These are phyloP conservation scores for Myriosclerotinia curreyana DNA, from an alignment of 2,329 filamentous ascomycete genomes.

Conservation along the genomic window DNA sequence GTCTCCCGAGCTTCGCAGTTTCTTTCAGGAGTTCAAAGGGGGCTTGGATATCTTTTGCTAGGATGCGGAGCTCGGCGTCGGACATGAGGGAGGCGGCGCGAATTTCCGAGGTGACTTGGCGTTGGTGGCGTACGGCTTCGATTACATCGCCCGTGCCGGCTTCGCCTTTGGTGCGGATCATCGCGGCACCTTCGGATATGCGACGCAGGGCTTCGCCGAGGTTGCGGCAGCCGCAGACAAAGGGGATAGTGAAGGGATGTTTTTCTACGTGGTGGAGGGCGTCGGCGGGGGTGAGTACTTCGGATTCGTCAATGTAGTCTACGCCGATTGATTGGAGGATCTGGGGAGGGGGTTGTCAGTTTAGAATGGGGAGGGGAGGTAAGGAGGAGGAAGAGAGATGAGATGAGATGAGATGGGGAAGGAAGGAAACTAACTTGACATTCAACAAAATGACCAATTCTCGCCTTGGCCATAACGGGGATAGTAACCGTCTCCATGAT, in stretches of 20 bases:
- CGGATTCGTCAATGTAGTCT: constrained; percentile 97
- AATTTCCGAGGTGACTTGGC: constrained; percentile 82
- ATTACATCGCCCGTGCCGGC: constrained; percentile 96
- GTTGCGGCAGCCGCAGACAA: constrained; percentile 95
- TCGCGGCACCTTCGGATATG: constrained; percentile 90
- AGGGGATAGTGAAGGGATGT: constrained; percentile 75
- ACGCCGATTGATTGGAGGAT: constrained; percentile 93
- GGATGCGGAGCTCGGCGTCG: constrained; percentile 71
- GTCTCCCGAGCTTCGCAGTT: constrained; percentile 79
- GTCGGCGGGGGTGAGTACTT: constrained; percentile 95
- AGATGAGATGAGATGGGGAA: no score
- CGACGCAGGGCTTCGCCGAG: constrained; percentile 88
- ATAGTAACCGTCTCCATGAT: constrained; percentile 95
- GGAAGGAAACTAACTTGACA: constrained; percentile 62
- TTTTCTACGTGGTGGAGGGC: constrained; percentile 90
- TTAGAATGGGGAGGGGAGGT: not conserved
- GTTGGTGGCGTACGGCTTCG: constrained; percentile 94
- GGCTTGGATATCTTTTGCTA: constrained; percentile 77
- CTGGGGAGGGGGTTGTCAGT: constrained; percentile 44
- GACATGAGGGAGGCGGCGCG: constrained; percentile 62
- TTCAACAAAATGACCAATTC: constrained; percentile 97
- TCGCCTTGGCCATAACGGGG: constrained; percentile 97
- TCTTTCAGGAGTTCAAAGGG: constrained; percentile 78
- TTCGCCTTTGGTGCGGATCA: constrained; percentile 99
- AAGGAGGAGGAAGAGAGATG: no score